Evolutionary conservation across 2,329 filamentous ascomycete species (phyloP).

Genomic region (Sporothrix mexicana): DNA sequence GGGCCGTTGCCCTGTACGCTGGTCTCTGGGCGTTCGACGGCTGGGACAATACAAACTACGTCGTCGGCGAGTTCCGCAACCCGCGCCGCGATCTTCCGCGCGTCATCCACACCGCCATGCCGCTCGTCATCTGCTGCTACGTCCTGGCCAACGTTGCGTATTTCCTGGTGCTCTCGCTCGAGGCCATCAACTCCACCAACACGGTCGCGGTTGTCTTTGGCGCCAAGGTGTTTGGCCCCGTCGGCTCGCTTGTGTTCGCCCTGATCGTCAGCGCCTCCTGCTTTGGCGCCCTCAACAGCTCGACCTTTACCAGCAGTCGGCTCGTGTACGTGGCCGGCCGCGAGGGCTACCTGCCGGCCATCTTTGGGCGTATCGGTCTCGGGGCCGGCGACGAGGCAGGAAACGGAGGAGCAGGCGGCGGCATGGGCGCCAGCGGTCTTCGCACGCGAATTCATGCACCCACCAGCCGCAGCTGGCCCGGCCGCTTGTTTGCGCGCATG

Average conservation of each 20-base stretch:
- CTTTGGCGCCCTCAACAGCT: constrained; percentile 92
- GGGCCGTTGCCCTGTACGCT: constrained; percentile 93
- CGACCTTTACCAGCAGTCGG: constrained; percentile 89
- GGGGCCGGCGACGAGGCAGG: constrained; percentile 44
- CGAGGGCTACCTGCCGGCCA: constrained; percentile 84
- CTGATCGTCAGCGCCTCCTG: constrained; percentile 90
- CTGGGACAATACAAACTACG: constrained; percentile 99
- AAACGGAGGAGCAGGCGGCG: background rate
- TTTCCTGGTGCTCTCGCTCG: constrained; percentile 86
- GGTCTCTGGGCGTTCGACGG: constrained; percentile 98
- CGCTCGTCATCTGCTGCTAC: constrained; percentile 88
- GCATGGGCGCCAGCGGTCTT: constrained; percentile 21
- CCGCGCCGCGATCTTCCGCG: constrained; percentile 86
- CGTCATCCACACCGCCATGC: constrained; percentile 96
- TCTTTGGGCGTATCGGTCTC: constrained; percentile 85
- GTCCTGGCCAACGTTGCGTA: constrained; percentile 91
- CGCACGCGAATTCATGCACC: constrained; percentile 42
- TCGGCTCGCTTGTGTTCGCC: constrained; percentile 82
- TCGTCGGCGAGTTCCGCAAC: constrained; percentile 95
- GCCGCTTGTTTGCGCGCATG: constrained; percentile 63
- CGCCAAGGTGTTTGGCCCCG: constrained; percentile 81
- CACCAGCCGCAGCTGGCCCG: constrained; percentile 62
- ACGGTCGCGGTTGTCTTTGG: constrained; percentile 97
- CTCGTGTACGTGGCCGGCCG: constrained; percentile 94
- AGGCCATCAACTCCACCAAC: constrained; percentile 82